phyloP scores from a whole-genome alignment of 345 rosid genomes.

The Eucalyptus decipiens region DNA sequence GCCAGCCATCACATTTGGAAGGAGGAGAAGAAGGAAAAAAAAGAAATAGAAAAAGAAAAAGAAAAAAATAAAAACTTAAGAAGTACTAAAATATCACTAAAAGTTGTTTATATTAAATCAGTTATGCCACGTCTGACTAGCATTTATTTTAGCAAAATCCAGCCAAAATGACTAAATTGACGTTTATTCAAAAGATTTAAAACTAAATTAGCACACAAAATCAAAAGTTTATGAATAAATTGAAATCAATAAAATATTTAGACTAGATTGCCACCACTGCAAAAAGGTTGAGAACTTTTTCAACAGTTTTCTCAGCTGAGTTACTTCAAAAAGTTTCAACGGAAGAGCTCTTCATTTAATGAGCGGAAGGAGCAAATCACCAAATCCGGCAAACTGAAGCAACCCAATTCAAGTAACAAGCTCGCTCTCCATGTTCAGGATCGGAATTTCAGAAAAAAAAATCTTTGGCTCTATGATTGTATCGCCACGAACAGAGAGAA shows the following conservation, averaged over 20 bases:
- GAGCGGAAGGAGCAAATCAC: not conserved
- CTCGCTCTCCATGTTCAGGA: not conserved
- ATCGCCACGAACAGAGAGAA: not conserved
- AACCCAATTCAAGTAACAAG: not conserved
- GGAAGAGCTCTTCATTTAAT: too few species aligned
- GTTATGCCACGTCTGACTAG: rapidly evolving
- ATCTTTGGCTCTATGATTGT: not conserved
- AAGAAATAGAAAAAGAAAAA: too few species aligned
- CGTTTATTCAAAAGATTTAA: rapidly evolving
- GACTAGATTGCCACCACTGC: rapidly evolving
- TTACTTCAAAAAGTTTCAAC: too few species aligned
- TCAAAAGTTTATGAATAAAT: too few species aligned
- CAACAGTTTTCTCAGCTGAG: too few species aligned
- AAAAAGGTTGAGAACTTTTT: too few species aligned
- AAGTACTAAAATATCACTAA: too few species aligned
- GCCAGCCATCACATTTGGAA: rapidly evolving
- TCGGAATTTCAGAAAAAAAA: not conserved
- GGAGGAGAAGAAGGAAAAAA: too few species aligned
- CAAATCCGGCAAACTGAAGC: not conserved
- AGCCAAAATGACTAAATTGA: rapidly evolving
- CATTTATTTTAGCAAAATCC: too few species aligned
- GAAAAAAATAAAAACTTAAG: too few species aligned
- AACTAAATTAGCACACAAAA: rapidly evolving
- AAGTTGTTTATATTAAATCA: rapidly evolving
- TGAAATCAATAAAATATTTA: too few species aligned